Evolutionary conservation across 305 asterid species (phyloP).

Genomic region (Fraxinus velutina): DNA sequence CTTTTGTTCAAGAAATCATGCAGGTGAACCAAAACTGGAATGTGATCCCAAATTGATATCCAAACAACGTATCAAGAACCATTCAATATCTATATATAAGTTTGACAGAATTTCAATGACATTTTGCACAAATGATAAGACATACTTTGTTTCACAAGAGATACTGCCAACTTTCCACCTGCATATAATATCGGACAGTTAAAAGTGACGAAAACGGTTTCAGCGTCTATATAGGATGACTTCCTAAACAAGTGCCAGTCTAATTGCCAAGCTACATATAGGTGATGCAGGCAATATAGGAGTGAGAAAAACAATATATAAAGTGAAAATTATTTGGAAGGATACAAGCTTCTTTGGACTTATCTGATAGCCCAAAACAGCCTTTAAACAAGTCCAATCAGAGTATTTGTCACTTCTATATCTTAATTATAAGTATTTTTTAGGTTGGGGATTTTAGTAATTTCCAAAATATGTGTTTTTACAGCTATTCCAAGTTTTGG

Average conservation of each 20-base stretch:
- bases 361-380: neutral
- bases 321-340: neutral
- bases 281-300: neutral
- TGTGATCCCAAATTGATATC: neutral
- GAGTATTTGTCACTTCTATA: neutral
- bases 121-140: neutral
- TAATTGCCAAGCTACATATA: conserved; percentile 8
- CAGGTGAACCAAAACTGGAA: neutral
- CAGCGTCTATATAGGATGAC: conserved; percentile 3
- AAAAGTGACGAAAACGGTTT: neutral
- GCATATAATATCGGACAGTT: conserved; percentile 4
- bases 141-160: neutral
- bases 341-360: neutral
- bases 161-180: neutral
- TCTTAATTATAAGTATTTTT: neutral
- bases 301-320: neutral
- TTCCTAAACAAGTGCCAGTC: conserved; percentile 11
- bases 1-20: neutral
- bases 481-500: neutral
- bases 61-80: neutral
- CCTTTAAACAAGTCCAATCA: neutral
- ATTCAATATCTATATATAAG: neutral
- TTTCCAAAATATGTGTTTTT: neutral
- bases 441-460: neutral
- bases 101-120: neutral